Evolutionary conservation across 768 basidiomycete species (phyloP).

Genomic region (Hemileccinum rubropunctum): DNA sequence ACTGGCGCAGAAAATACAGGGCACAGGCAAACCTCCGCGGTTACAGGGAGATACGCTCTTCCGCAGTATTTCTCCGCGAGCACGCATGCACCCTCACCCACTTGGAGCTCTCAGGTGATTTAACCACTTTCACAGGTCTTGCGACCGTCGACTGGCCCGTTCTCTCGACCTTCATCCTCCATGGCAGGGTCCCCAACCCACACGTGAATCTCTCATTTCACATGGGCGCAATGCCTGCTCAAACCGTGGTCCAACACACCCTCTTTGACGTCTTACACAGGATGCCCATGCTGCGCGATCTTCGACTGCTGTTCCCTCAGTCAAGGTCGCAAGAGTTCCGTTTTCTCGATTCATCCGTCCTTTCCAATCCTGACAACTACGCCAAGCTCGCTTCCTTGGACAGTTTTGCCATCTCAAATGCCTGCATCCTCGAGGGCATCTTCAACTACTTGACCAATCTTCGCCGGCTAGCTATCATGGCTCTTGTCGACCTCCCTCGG

Average conservation of each 20-base stretch:
- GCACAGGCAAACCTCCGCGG: slow-evolving; percentile 30
- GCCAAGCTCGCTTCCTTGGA: slow-evolving; percentile 33
- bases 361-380: slow-evolving; percentile 20
- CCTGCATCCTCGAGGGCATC: slow-evolving; percentile 29
- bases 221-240: not conserved
- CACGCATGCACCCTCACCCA: slow-evolving; percentile 30
- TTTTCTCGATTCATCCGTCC: slow-evolving; percentile 22
- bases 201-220: slow-evolving; percentile 14
- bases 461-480: slow-evolving; percentile 29
- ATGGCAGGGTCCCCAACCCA: slow-evolving; percentile 27
- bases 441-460: slow-evolving; percentile 31
- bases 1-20: slow-evolving; percentile 36
- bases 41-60: slow-evolving; percentile 28
- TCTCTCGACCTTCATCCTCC: slow-evolving; percentile 29
- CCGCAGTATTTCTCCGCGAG: slow-evolving; percentile 28
- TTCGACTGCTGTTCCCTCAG: slow-evolving; percentile 33
- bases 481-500: slow-evolving; percentile 34
- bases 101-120: slow-evolving; percentile 31
- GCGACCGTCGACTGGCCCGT: slow-evolving; percentile 31
- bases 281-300: slow-evolving; percentile 31
- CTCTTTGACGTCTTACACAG: slow-evolving; percentile 30
- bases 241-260: not conserved
- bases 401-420: slow-evolving; percentile 36
- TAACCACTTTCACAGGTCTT: slow-evolving; percentile 26
- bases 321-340: slow-evolving; percentile 24